phyloP scores from a whole-genome alignment of 1,284 basidiomycete genomes.

The Cryptococcus deneoformans region DNA sequence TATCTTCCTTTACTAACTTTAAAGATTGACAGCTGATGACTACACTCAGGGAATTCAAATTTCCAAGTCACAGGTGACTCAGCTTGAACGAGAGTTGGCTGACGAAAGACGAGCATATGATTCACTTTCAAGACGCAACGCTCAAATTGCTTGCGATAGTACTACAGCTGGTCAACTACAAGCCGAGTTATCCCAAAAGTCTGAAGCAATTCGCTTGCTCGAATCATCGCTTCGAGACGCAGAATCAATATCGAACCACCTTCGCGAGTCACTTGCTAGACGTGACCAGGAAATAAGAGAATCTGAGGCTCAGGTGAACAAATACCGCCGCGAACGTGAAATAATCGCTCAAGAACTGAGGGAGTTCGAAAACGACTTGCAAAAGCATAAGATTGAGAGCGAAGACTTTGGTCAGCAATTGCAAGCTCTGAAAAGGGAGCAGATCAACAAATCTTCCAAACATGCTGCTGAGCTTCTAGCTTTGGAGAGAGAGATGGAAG shows the following conservation, averaged over 20 bases:
- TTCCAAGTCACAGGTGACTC: constrained; percentile 2
- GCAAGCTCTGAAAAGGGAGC: constrained; percentile 53
- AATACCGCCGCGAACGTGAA: constrained; percentile 19
- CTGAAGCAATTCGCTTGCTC: constrained; percentile 13
- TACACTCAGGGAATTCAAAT: constrained; percentile 11
- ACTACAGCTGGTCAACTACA: constrained; percentile 9
- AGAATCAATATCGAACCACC: constrained; percentile 3
- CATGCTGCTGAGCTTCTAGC: background rate
- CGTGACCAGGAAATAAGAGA: constrained; percentile 12
- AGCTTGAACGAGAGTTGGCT: constrained; percentile 20
- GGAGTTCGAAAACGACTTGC: constrained; percentile 37
- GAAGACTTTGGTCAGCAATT: constrained; percentile 56
- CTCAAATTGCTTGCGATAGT: background rate
- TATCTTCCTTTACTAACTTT: background rate
- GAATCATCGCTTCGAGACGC: constrained; percentile 15
- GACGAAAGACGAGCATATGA: constrained; percentile 16
- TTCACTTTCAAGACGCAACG: constrained; percentile 11
- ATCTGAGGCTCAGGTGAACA: constrained; percentile 15
- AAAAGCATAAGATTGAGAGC: constrained; percentile 55
- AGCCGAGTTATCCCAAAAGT: constrained; percentile 20
- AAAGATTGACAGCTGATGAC: background rate
- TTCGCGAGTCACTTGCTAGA: constrained; percentile 15
- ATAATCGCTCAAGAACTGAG: constrained; percentile 26
- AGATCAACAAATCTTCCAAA: background rate
- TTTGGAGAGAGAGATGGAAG: constrained; percentile 13